Conservation (phyloP, 2,329 filamentous ascomycete genomes). For the Whalleya microplaca region DNA sequence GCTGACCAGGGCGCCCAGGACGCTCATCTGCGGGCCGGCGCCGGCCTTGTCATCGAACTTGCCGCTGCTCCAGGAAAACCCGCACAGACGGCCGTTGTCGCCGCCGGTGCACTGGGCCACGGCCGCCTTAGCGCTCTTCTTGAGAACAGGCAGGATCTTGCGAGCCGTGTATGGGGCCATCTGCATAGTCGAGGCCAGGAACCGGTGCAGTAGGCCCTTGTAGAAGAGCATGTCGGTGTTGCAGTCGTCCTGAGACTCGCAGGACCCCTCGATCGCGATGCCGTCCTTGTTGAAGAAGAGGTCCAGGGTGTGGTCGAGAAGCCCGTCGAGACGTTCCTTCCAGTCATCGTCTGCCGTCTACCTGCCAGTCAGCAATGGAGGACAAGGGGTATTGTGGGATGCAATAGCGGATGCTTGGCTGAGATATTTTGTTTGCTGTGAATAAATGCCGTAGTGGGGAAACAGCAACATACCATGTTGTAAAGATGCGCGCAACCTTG, state of each 20-base stretch:
- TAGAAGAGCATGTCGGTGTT: constrained; percentile 58
- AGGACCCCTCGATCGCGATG: constrained; percentile 57
- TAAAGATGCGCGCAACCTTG: constrained; percentile 45
- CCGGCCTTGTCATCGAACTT: constrained; percentile 47
- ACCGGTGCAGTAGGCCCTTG: constrained; percentile 60
- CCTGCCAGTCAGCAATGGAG: constrained; percentile 33
- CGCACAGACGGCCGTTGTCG: constrained; percentile 36
- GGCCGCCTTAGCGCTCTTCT: constrained; percentile 44
- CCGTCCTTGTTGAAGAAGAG: constrained; percentile 51
- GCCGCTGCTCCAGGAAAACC: constrained; percentile 25
- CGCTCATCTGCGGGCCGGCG: constrained; percentile 58
- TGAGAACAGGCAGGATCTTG: constrained; percentile 40
- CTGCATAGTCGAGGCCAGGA: constrained; percentile 43
- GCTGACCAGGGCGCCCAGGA: constrained; percentile 48
- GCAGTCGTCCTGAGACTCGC: constrained; percentile 57
- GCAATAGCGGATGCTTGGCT: not conserved
- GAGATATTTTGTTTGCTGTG: no score
- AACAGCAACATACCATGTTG: constrained; percentile 39
- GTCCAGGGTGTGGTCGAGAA: constrained; percentile 46
- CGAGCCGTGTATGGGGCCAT: constrained; percentile 41
- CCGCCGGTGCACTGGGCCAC: constrained; percentile 39
- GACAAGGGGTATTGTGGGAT: no score
- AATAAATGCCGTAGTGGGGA: no score
- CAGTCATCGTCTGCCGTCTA: constrained; percentile 46
- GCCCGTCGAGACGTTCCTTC: constrained; percentile 51